phyloP scores from a whole-genome alignment of 495 filamentous ascomycete genomes.

The Lineolata rhizophorae region DNA sequence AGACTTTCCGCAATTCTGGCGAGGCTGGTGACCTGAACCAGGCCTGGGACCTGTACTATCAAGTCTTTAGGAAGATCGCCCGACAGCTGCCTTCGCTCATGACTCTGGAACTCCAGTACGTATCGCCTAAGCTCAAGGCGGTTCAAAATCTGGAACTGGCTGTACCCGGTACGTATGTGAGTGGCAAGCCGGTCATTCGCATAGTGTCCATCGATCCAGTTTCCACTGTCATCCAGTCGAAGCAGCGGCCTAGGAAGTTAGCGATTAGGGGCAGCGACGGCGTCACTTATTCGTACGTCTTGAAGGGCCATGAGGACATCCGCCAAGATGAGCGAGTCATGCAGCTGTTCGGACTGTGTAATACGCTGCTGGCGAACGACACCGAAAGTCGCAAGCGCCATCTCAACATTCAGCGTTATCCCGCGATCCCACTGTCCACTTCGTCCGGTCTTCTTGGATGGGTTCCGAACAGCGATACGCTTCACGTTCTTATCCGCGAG shows the following conservation, averaged over 20 bases:
- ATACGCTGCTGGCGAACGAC: constrained; percentile 80
- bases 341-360: constrained; percentile 93
- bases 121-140: constrained; percentile 73
- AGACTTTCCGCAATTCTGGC: constrained; percentile 62
- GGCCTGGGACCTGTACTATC: constrained; percentile 97
- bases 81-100: constrained; percentile 79
- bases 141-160: constrained; percentile 72
- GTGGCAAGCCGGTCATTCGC: constrained; percentile 61
- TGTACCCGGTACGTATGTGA: constrained; percentile 82
- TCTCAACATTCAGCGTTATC: constrained; percentile 82
- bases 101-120: constrained; percentile 83
- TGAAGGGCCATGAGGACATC: constrained; percentile 98
- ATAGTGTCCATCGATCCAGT: constrained; percentile 80
- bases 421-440: constrained; percentile 86
- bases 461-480: constrained; percentile 94
- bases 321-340: constrained; percentile 97
- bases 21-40: constrained; percentile 90
- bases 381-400: constrained; percentile 92
- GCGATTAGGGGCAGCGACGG: constrained; percentile 79
- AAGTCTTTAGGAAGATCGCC: constrained; percentile 89
- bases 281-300: constrained; percentile 54
- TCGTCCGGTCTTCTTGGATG: constrained; percentile 87
- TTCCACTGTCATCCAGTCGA: constrained; percentile 82
- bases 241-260: constrained; percentile 82
- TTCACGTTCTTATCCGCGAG: constrained; percentile 90